Evolutionary conservation across 495 filamentous ascomycete species (phyloP).

Genomic region (Thermothielavioides terrestris): DNA sequence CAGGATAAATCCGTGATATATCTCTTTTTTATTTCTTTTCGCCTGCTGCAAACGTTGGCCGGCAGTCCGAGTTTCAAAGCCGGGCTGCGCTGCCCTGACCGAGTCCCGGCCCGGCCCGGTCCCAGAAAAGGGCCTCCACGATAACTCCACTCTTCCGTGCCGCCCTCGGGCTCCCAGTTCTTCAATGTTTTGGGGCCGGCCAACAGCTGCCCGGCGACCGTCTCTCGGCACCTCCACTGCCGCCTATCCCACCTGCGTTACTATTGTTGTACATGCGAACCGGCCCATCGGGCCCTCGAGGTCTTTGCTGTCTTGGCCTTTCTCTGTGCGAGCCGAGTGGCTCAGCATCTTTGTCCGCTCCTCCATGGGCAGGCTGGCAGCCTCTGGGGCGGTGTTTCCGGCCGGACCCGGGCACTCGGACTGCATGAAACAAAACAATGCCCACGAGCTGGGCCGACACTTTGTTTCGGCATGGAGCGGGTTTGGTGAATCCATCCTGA

Average conservation of each 20-base stretch:
- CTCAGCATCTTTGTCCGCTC: neutral
- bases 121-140: constrained; percentile 1
- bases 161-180: constrained; percentile 1
- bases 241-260: too few relatives aligned
- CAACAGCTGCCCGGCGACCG: constrained; percentile 3
- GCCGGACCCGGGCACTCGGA: neutral
- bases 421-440: neutral
- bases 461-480: neutral
- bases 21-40: neutral
- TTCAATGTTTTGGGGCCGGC: constrained; percentile 10
- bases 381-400: neutral
- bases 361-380: too few relatives aligned
- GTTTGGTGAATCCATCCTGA: neutral
- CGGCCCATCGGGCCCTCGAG: neutral
- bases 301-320: neutral
- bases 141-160: constrained; percentile 3
- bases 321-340: neutral
- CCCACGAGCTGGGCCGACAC: neutral
- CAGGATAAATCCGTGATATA: too few relatives aligned
- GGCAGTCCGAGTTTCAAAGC: constrained; percentile 5
- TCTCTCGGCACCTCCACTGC: neutral
- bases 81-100: neutral
- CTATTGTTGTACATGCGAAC: neutral
- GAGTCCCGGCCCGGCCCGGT: neutral
- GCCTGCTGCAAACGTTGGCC: too few relatives aligned